These are phyloP conservation scores for Cardamine occulta DNA, from an alignment of 345 rosid genomes.

Conservation along the genomic window DNA sequence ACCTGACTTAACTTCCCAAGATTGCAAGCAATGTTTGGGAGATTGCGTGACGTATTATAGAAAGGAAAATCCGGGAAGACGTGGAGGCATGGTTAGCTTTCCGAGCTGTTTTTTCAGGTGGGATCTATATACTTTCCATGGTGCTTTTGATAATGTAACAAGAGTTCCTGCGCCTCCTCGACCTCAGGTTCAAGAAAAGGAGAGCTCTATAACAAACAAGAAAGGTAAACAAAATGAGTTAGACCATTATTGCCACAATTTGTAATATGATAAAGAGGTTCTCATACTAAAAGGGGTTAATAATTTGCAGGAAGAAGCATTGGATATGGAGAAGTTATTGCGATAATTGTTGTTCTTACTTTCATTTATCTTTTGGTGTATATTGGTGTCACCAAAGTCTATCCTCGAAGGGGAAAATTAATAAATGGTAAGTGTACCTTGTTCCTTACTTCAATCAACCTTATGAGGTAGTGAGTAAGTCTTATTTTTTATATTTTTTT, in stretches of 20 bases:
- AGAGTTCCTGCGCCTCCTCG: conserved; percentile 9
- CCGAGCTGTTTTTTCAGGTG: conserved; percentile 54
- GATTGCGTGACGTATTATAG: background rate
- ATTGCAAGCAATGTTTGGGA: conserved; percentile 39
- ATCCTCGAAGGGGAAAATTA: background rate
- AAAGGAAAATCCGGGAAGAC: conserved; percentile 11
- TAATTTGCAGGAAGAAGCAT: background rate
- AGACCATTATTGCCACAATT: background rate
- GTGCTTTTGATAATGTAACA: background rate
- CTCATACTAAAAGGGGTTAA: background rate
- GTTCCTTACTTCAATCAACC: background rate
- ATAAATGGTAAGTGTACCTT: background rate
- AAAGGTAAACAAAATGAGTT: background rate
- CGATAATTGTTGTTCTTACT: conserved; percentile 18
- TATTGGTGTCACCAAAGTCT: background rate
- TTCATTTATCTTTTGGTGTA: background rate
- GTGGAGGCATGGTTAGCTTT: conserved; percentile 43
- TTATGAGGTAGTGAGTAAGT: background rate
- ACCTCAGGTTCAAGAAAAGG: background rate
- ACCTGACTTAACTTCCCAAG: conserved; percentile 33
- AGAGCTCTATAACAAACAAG: background rate
- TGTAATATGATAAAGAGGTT: background rate
- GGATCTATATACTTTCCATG: conserved; percentile 40
- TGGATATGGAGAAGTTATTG: background rate
- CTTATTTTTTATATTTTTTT: background rate